phyloP scores from a whole-genome alignment of 441 rosid species.

The Corymbia calophylla region DNA sequence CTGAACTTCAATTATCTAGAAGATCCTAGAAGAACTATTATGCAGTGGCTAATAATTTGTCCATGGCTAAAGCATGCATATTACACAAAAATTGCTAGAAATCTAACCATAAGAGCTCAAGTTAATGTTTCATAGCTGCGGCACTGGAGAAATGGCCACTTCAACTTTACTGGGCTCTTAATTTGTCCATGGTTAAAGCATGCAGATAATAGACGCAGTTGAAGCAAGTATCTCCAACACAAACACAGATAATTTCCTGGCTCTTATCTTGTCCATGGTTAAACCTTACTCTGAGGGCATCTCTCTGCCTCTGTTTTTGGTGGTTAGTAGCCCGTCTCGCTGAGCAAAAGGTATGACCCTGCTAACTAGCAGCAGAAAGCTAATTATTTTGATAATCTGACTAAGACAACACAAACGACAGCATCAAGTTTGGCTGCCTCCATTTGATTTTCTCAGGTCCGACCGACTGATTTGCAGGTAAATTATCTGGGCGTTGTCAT shows the following conservation, averaged over 20 bases:
- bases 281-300: too few relatives aligned
- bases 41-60: too few relatives aligned
- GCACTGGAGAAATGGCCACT: neutral
- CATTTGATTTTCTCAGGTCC: neutral
- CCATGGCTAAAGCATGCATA: too few relatives aligned
- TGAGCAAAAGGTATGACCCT: neutral
- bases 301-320: neutral
- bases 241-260: neutral
- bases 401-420: too few relatives aligned
- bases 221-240: too few relatives aligned
- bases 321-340: neutral
- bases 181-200: neutral
- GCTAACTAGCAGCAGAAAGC: neutral
- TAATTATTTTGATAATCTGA: too few relatives aligned
- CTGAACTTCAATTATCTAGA: too few relatives aligned
- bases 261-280: too few relatives aligned
- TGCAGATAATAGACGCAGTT: neutral
- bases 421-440: too few relatives aligned
- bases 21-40: too few relatives aligned
- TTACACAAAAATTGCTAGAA: too few relatives aligned
- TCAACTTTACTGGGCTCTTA: neutral
- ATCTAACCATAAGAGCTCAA: neutral
- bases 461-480: neutral
- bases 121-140: neutral
- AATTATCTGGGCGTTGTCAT: neutral